Evolutionary conservation across 768 basidiomycete species (phyloP), one percentile per base, ranked within the genome.

Genomic region (Russula dissimulans): DNA sequence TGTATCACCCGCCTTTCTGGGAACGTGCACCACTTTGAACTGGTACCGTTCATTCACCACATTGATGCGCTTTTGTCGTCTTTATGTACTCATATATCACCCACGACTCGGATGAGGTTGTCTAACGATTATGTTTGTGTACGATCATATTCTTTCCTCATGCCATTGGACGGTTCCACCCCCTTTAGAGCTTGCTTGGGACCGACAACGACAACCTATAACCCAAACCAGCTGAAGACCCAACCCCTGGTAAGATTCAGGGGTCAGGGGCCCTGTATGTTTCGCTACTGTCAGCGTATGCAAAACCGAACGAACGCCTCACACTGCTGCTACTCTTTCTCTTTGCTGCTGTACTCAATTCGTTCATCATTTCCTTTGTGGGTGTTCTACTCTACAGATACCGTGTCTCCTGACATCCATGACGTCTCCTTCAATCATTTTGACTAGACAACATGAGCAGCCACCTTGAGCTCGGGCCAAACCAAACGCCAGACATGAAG

Each of bases 401-500:
- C 29, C 26, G 9, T 52, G 50, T 56, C 17, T 42, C 10, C 22
- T 17, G 36, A 44, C 18, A 41, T 26, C 10, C 14, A 12, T 12
- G 10, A 41, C 14, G 55, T n/a, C 47, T 47, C 39, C 39, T 10
- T 46, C 31, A 17, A n/a, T 38, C n/a, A 54, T 54, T 51, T 42
- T 61, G 60, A 63, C 50, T 42, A 49, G 49, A 42, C 55, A n/a
- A 36, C 42, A 65, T 65, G 64, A 58, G 62, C 49, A 47, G 50
- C 57, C 53, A 54, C 42, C 44, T 50, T 42, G 57, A 64, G 12
- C 55, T 56, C 43, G 57, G 51, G 39, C 54, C 54, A 15, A 59
- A 56, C 11, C 51, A 56, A 50, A 57, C 86, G 69, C 91, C 91
- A 59, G 91, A 92, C 69, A 69, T 87, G 62, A 93, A 93, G 77